Evolutionary conservation across 495 filamentous ascomycete genomes (phyloP).

Genomic region (Cenococcum geophilum): DNA sequence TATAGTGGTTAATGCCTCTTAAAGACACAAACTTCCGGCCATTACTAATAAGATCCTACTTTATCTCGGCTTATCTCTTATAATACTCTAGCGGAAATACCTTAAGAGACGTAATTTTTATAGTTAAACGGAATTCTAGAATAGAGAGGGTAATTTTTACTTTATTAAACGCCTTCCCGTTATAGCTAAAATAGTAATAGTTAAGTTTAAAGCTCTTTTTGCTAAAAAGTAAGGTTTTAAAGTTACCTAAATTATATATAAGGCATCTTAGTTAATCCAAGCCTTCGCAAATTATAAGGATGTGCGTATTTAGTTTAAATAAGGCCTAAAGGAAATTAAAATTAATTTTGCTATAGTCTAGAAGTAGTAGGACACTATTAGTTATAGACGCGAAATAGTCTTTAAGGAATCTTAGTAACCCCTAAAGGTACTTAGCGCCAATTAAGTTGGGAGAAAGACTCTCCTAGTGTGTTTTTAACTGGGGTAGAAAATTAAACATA

Average conservation of each 20-base stretch:
- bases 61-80: conserved; percentile 37
- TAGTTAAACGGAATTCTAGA: conserved; percentile 43
- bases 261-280: neutral
- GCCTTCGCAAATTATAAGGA: neutral
- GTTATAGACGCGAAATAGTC: conserved; percentile 1
- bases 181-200: conserved; percentile 47
- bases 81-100: conserved; percentile 54
- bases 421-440: too few relatives aligned
- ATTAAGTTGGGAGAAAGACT: neutral
- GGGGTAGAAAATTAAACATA: neutral
- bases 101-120: too few relatives aligned
- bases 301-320: neutral
- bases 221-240: too few relatives aligned
- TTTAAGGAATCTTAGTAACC: neutral
- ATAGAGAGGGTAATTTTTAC: too few relatives aligned
- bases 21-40: neutral
- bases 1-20: neutral
- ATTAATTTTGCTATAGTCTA: neutral
- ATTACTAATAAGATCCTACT: conserved; percentile 17
- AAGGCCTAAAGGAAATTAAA: neutral
- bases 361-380: neutral
- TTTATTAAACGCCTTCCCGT: conserved; percentile 53
- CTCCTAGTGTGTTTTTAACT: neutral
- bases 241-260: neutral
- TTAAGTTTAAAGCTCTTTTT: neutral